phyloP scores from a whole-genome alignment of 2,329 filamentous ascomycete genomes.

The Ophiosphaerella korrae region DNA sequence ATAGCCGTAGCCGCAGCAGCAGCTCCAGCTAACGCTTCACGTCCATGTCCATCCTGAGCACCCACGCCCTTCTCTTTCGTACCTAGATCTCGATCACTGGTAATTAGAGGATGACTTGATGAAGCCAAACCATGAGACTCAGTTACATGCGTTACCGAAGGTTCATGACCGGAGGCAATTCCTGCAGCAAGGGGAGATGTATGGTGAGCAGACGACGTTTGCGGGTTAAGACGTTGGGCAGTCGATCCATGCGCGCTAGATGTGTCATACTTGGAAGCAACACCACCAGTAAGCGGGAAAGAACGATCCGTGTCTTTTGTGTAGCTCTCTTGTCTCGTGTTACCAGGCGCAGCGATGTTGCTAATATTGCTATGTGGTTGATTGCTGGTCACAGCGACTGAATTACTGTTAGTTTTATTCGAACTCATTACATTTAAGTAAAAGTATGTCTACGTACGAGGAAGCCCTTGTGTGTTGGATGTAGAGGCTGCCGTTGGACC shows the following conservation, averaged over 20 bases:
- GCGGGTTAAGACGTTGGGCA: background rate
- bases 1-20: slow-evolving; percentile 28
- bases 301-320: slow-evolving; percentile 33
- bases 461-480: slow-evolving; percentile 9
- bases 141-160: no score
- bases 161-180: no score
- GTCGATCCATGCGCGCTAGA: background rate
- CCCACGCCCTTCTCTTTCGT: slow-evolving; percentile 26
- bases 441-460: slow-evolving; percentile 27
- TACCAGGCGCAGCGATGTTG: background rate
- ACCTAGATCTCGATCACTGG: slow-evolving; percentile 16
- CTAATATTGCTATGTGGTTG: slow-evolving; percentile 6
- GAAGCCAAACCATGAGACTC: background rate
- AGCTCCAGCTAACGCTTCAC: slow-evolving; percentile 37
- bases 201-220: slow-evolving; percentile 3
- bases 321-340: slow-evolving; percentile 19
- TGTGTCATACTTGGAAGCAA: slow-evolving; percentile 16
- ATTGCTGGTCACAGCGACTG: slow-evolving; percentile 9
- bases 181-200: background rate
- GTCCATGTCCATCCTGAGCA: slow-evolving; percentile 22
- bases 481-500: slow-evolving; percentile 6
- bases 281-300: slow-evolving; percentile 45
- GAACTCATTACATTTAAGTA: background rate
- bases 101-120: slow-evolving; percentile 3
- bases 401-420: slow-evolving; percentile 7